These are phyloP conservation scores for Hemerocallis citrina DNA, from an alignment of 106 monocot species.

Conservation along the genomic window DNA sequence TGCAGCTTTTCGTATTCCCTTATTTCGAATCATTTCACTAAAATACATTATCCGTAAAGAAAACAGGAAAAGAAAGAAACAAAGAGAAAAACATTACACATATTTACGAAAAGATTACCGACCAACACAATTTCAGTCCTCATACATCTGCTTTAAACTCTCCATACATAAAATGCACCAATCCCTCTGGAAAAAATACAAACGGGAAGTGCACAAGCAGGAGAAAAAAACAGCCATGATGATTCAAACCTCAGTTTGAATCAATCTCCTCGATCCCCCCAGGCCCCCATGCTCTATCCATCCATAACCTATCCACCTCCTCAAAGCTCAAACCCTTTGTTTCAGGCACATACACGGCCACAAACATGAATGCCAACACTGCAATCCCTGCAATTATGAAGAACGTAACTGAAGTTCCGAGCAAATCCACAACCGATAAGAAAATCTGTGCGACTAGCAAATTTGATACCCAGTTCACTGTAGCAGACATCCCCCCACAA, in stretches of 20 bases:
- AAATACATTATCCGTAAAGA: too few relatives aligned
- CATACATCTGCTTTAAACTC: background rate
- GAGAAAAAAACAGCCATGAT: background rate
- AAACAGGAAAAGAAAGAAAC: too few relatives aligned
- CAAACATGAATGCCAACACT: slow-evolving; percentile 62
- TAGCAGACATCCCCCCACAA: slow-evolving; percentile 93
- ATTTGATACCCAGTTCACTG: slow-evolving; percentile 89
- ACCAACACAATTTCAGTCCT: too few relatives aligned
- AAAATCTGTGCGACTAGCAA: slow-evolving; percentile 84
- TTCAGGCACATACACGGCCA: slow-evolving; percentile 60
- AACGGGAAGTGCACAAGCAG: background rate
- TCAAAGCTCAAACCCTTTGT: slow-evolving; percentile 88
- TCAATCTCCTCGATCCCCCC: slow-evolving; percentile 19
- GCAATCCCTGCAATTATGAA: slow-evolving; percentile 57
- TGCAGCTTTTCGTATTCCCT: too few relatives aligned
- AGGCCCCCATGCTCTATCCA: slow-evolving; percentile 61
- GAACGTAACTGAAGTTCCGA: slow-evolving; percentile 70
- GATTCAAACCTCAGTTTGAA: slow-evolving; percentile 3
- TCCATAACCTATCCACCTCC: slow-evolving; percentile 89
- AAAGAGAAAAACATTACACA: too few relatives aligned
- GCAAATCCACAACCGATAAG: slow-evolving; percentile 39
- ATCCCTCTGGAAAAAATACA: background rate
- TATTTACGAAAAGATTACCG: too few relatives aligned
- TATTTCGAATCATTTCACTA: too few relatives aligned
- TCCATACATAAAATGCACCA: background rate